phyloP scores from a whole-genome alignment of 495 filamentous ascomycete genomes.

The Collariella sp. region DNA sequence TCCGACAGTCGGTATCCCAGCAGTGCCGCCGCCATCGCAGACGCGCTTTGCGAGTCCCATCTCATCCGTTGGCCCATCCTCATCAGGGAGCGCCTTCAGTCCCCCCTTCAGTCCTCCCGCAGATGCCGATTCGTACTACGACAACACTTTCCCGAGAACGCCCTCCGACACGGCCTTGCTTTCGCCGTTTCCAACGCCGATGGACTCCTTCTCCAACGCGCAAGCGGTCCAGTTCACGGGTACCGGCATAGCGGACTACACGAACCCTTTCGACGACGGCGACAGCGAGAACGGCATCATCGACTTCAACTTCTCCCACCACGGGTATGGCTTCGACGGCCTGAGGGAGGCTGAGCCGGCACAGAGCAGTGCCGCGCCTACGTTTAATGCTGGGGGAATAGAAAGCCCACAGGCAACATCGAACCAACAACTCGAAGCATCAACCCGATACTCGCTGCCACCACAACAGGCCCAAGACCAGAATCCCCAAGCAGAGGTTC shows the following conservation, averaged over 20 bases:
- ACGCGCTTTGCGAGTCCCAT: constrained; percentile 27
- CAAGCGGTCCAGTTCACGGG: constrained; percentile 22
- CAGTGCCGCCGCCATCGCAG: constrained; percentile 20
- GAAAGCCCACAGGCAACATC: constrained; percentile 18
- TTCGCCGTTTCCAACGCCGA: constrained; percentile 17
- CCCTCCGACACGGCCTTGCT: constrained; percentile 26
- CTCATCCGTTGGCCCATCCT: constrained; percentile 26
- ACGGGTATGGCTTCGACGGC: constrained; percentile 16
- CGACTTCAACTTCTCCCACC: constrained; percentile 11
- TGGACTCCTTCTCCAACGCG: constrained; percentile 17
- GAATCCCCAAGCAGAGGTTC: neutral
- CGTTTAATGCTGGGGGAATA: neutral
- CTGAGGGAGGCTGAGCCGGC: constrained; percentile 7
- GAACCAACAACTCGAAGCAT: constrained; percentile 28
- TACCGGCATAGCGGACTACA: constrained; percentile 21
- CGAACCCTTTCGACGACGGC: constrained; percentile 31
- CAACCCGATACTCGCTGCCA: constrained; percentile 13
- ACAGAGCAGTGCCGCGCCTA: neutral
- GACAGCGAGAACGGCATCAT: constrained; percentile 21
- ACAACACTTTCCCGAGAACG: constrained; percentile 27
- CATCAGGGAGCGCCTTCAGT: constrained; percentile 30
- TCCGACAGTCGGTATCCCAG: constrained; percentile 11
- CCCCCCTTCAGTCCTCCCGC: no score
- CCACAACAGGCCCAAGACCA: neutral
- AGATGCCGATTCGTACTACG: constrained; percentile 31